Evolutionary conservation across 2,329 filamentous ascomycete species (phyloP).

Genomic region (Pseudocercospora cruenta): DNA sequence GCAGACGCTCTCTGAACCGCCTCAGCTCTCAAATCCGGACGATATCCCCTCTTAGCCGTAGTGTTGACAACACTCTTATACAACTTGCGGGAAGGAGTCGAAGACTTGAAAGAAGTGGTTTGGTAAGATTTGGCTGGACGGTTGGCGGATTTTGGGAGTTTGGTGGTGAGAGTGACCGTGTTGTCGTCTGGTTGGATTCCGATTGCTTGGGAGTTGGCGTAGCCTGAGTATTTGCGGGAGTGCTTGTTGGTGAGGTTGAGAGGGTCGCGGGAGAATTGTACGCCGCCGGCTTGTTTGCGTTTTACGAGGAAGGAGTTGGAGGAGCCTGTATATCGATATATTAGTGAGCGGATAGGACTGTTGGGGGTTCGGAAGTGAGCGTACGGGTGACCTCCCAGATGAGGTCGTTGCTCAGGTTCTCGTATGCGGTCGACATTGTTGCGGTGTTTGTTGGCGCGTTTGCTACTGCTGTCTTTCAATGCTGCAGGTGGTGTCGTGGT

Average conservation of each 20-base stretch:
- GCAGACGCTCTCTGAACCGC: slow-evolving; percentile 87
- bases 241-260: slow-evolving; percentile 92
- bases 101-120: slow-evolving; percentile 70
- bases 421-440: slow-evolving; percentile 56
- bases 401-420: slow-evolving; percentile 83
- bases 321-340: slow-evolving; percentile 61
- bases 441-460: slow-evolving; percentile 49
- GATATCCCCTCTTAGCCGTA: slow-evolving; percentile 84
- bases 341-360: neutral
- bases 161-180: slow-evolving; percentile 78
- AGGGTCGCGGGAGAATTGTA: slow-evolving; percentile 91
- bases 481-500: neutral
- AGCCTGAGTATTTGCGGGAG: slow-evolving; percentile 91
- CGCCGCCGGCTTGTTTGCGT: slow-evolving; percentile 76
- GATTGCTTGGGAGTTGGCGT: slow-evolving; percentile 84
- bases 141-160: slow-evolving; percentile 74
- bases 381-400: slow-evolving; percentile 94
- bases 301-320: slow-evolving; percentile 93
- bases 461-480: neutral
- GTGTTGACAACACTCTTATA: slow-evolving; percentile 85
- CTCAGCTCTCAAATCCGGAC: slow-evolving; percentile 54
- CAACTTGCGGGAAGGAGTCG: slow-evolving; percentile 79
- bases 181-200: slow-evolving; percentile 79
- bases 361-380: slow-evolving; percentile 49
- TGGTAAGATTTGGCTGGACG: slow-evolving; percentile 71